Base-by-base conservation (phyloP, 176 grass and related monocot species). In the Musa acuminata region DNA sequence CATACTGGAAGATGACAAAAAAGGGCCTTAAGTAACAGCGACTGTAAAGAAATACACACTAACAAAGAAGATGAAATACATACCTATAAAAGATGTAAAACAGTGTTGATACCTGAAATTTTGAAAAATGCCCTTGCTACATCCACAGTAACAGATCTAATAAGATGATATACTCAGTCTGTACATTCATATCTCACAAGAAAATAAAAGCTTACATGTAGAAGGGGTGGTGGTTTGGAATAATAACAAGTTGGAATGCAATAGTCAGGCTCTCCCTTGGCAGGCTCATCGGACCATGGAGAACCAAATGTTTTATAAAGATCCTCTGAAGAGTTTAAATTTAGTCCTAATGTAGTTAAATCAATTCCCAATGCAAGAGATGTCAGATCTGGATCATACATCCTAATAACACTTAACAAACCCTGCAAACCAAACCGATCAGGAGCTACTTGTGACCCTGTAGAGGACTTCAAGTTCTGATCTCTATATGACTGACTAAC, bases 51-150 rank as follows among this genome's bases (percentile, higher is more conserved):
- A n/a, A 14, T 50, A 51, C 72, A 70, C 11, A 3, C 66, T 78
- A 65, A 81, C 52, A 72, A 65, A 62, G 50, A 62, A 27, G 13
- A 75, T 77, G 49, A 73, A 53, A 27, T n/a, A 55, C 13, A 75
- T 86, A 99, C 95, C 90, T 94, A 86, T 99, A 99, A 77, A 99
- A 99, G 75, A 99, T 94, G 82, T 89, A 99, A 85, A 99, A 91
- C 25, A 99, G 78, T 24, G 81, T 99, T 57, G 53, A 9, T 35
- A 66, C 63, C 69, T 87, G 88, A 75, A 94, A 82, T 78, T 85
- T 93, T 65, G 85, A 80, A 73, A 99, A 99, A 88, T 84, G 80
- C 71, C 74, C 66, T 72, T 74, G 76, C 95, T 99, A 78, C 84
- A 94, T 24, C 73, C 74, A 85, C 51, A 72, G 84, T 21, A 85